Base-by-base conservation (phyloP, 129 eudicot genomes). In the Artemisia tridentata region DNA sequence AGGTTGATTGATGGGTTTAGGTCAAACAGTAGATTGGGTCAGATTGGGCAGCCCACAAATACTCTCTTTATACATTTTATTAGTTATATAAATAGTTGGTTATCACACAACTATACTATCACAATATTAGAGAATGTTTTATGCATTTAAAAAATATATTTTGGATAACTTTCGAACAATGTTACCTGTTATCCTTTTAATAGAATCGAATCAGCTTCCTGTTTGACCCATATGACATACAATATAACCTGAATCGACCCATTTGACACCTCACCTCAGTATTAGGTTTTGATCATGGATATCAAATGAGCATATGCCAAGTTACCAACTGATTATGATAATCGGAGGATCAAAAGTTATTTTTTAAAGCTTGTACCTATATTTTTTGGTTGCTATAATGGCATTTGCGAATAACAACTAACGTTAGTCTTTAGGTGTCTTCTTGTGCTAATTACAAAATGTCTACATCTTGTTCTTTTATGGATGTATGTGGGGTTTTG, bases 401-500 rank as follows among this genome's bases (percentile, higher is more conserved):
- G 14, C 38, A 18, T 54, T 69, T 20, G 12, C 13, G 54, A 69
- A 43, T 19, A 55, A 19, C 23, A 17, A 55, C 23, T 18, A 55
- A 15, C 23, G 18, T 55, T 71, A 4, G 51, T 6, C 29, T 11
- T 58, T 46, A 18, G 62, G 75, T 56, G 38, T 41, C 29, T 53
- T 52, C 19, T 45, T 31, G 16, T 53, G 38, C 20, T 38, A 11
- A 20, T 43, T 46, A 43, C 58, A 45, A 47, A 72, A 17, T 49
- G 15, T 23, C 16, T 62, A 15, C 12, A 11, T 11, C 9, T 5
- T n/a, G 47, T 27, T 63, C 52, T 62, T 49, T 6, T n/a, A 58
- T 64, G 55, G 72, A 27, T 31, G 53, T 73, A 62, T 23, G 27
- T 38, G 46, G 18, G 46, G 46, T 25, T 11, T 71, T 59, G 12